Conservation (phyloP, 352 stramenopile genomes). For the Globisporangium emineosum region DNA sequence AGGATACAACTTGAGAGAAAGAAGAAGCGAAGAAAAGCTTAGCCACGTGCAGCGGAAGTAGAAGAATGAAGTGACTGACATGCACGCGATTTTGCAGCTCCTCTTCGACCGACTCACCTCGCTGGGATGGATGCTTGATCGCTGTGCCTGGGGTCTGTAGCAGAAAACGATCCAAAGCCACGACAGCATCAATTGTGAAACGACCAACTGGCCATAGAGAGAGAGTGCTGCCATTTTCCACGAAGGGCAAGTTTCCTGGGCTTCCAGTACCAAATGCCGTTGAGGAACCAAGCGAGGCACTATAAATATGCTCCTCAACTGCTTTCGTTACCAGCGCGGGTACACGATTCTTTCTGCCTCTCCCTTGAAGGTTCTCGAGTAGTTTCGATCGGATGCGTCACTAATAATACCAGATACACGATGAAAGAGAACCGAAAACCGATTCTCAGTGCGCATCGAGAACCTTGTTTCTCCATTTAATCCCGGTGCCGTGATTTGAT, state of each 20-base stretch:
- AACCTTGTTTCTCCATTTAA: slow-evolving; percentile 4
- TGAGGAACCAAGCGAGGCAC: slow-evolving; percentile 20
- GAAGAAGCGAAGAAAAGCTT: slow-evolving; percentile 17
- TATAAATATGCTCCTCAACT: slow-evolving; percentile 18
- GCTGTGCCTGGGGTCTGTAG: not conserved
- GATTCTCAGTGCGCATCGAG: slow-evolving; percentile 1
- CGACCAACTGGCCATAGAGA: slow-evolving; percentile 14
- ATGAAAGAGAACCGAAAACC: not conserved
- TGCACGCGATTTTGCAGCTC: slow-evolving; percentile 6
- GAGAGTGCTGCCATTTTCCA: slow-evolving; percentile 18
- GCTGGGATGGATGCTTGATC: not conserved
- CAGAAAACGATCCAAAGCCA: slow-evolving; percentile 10
- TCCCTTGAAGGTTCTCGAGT: slow-evolving; percentile 7
- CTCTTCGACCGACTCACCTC: slow-evolving; percentile 6
- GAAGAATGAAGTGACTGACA: slow-evolving; percentile 22
- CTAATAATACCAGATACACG: slow-evolving; percentile 8
- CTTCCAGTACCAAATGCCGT: slow-evolving; percentile 6
- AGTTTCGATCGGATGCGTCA: slow-evolving; percentile 2
- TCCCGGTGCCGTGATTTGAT: not conserved
- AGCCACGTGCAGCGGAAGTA: slow-evolving; percentile 21
- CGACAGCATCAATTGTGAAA: slow-evolving; percentile 11
- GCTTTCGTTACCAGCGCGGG: not conserved
- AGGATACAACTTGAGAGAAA: not conserved
- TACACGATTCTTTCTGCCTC: not conserved
- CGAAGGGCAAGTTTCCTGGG: slow-evolving; percentile 9